Conservation (phyloP, 208 protist species). For the Crithidia brevicula region DNA sequence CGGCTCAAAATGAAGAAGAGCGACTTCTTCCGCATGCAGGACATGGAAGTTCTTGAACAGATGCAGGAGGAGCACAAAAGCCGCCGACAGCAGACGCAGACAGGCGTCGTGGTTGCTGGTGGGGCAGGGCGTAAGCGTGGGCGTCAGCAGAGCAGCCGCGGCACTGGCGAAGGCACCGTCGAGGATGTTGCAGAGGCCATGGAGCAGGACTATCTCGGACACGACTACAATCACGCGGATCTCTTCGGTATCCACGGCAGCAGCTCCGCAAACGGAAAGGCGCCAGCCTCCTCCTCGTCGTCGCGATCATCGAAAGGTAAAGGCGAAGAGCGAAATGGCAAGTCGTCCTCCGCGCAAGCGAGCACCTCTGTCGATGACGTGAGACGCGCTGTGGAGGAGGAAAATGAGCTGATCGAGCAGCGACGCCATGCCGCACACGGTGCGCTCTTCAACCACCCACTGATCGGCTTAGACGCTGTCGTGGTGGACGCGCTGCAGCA, state of each 20-base stretch:
- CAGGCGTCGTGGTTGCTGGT: conserved; percentile 13
- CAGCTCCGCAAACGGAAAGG: not conserved
- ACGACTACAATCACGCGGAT: conserved; percentile 31
- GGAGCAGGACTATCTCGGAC: conserved; percentile 49
- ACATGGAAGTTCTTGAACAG: conserved; percentile 80
- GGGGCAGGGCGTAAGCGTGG: conserved; percentile 22
- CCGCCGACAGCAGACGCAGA: conserved; percentile 38
- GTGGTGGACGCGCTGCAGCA: conserved; percentile 59
- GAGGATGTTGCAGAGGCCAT: conserved; percentile 34
- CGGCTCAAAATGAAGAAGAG: conserved; percentile 82
- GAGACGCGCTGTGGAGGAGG: conserved; percentile 4
- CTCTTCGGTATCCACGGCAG: conserved; percentile 13
- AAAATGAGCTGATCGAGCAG: conserved; percentile 31
- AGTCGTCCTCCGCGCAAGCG: not conserved
- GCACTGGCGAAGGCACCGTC: conserved; percentile 14
- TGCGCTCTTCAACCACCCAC: conserved; percentile 72
- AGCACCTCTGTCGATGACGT: not conserved
- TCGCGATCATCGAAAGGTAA: not conserved
- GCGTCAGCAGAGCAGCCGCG: not conserved
- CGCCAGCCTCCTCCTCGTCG: too few relatives aligned
- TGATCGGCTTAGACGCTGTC: conserved; percentile 64
- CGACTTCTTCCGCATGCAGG: conserved; percentile 83
- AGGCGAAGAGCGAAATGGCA: not conserved
- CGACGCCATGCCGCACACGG: conserved; percentile 38
- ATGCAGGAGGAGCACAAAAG: conserved; percentile 75